Evolutionary conservation across 2,329 filamentous ascomycete species (phyloP), one percentile per base, ranked within the genome.

Genomic region (Xylaria sp.): DNA sequence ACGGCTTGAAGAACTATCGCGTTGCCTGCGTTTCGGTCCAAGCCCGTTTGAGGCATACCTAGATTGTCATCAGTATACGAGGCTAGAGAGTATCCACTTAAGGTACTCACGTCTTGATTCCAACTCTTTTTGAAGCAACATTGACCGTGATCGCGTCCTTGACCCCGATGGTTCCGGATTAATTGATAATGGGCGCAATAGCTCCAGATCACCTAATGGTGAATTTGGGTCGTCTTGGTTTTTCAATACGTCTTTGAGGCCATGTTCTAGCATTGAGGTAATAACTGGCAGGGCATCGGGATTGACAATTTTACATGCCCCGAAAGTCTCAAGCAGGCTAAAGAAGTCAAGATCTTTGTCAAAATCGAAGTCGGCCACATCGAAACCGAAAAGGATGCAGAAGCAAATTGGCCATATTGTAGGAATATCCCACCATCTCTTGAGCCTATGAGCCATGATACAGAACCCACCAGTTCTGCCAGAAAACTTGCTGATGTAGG

Each of bases 381-480:
- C 94, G 49, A 89, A 86, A 0, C 93, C 94, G 76, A 99, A 97
- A 2, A 99, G 81, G 26, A 98, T 92, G 62, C 93, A 90, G 79
- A 99, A 93, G 76, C 92, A 94, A 51, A 96, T 90, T 0, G 91
- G 90, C 96, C 96, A 98, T 31, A 98, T 81, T 0, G 89, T 88
- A 2, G 94, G 88, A 17, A 94, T 87, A 75, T 93, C 90, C 95
- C 96, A 99, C 89, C 94, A 97, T 74, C 90, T 86, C 76, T 91
- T 93, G 4, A 99, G 81, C 38, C 93, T 88, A 74, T 92, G 88
- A 44, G 92, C 92, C 88, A 98, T 91, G 70, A 97, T 92, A 40
- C 86, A 86, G 78, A 97, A 97, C 1, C 97, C 97, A 36, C 93
- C 93, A 11, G 92, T 93, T 80, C 97, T 97, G 15, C 79, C 83